Evolutionary conservation across 2,329 filamentous ascomycete species (phyloP), one percentile per base, ranked within the genome.

Genomic region (Calonectria pauciramosa): DNA sequence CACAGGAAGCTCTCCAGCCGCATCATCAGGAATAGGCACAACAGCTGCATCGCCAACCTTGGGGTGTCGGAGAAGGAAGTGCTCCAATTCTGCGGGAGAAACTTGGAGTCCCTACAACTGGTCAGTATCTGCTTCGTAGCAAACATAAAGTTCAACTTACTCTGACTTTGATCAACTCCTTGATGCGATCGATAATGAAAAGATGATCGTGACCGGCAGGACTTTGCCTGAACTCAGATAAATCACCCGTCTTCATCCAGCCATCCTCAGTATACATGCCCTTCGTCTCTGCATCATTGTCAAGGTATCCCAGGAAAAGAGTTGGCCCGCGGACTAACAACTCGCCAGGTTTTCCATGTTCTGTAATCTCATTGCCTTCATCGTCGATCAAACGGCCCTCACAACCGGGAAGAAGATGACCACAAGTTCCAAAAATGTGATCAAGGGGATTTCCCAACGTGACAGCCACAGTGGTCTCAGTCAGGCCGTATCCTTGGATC

Each of bases 161-260:
- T 44, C 68, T 59, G 14, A 70, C 68, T 49, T 70, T 70, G 32
- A 70, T 70, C 32, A 70, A 52, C 14, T 70, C 68, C 34, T 70
- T 70, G 32, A 70, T 70, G 18, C 68, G 68, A 28, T 70, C 68
- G 52, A 70, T 70, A 47, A 70, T 70, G 56, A 70, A 70, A 23
- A 70, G 68, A 52, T 70, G 68, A 16, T 64, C 68, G 30, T 70
- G 68, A 26, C 68, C 68, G 20, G 54, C 56, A 28, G 56, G 36
- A 20, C 68, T 70, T 44, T 64, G 44, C 30, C 68, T 64, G 13
- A 70, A 70, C 54, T 70, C 68, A 8, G 68, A 59, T 44, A 70
- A 64, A n/a, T 70, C 68, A 23, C 68, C 68, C 6, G 68, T 70
- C 56, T 49, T 70, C 68, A 70, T 51, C 68, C 68, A 70, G 23